Conservation (phyloP, 768 basidiomycete species). For the Suillus alpinus region DNA sequence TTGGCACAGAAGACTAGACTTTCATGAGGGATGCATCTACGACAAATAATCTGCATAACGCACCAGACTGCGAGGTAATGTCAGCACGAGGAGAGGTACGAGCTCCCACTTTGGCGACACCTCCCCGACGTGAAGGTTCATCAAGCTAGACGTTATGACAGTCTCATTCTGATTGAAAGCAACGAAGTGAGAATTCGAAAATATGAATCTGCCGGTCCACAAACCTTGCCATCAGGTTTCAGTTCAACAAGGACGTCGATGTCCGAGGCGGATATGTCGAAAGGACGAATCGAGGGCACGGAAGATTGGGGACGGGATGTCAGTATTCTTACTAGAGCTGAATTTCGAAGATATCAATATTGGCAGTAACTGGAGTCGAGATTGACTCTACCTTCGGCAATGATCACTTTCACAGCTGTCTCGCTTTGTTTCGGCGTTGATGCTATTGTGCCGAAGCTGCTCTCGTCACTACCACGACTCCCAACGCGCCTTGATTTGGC, state of each 20-base stretch:
- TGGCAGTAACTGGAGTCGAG: background rate
- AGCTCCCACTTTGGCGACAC: slow-evolving; percentile 32
- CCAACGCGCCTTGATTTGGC: slow-evolving; percentile 35
- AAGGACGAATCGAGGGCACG: slow-evolving; percentile 34
- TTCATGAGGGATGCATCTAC: slow-evolving; percentile 2
- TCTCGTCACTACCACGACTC: slow-evolving; percentile 44
- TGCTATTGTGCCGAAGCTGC: slow-evolving; percentile 35
- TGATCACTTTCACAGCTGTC: slow-evolving; percentile 46
- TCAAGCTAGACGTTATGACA: slow-evolving; percentile 57
- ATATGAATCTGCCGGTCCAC: slow-evolving; percentile 10
- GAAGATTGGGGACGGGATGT: slow-evolving; percentile 45
- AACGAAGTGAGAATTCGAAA: slow-evolving; percentile 8
- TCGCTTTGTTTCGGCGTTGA: slow-evolving; percentile 31
- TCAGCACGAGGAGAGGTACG: slow-evolving; percentile 49
- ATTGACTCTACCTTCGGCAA: slow-evolving; percentile 40
- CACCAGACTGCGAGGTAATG: slow-evolving; percentile 59
- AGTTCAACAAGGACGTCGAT: slow-evolving; percentile 62
- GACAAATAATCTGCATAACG: slow-evolving; percentile 19
- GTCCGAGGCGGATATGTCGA: slow-evolving; percentile 62
- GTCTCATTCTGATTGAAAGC: slow-evolving; percentile 60
- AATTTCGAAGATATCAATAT: slow-evolving; percentile 4
- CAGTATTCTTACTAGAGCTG: slow-evolving; percentile 42
- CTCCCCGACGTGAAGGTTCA: slow-evolving; percentile 60
- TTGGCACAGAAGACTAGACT: slow-evolving; percentile 42
- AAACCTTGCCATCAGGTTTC: slow-evolving; percentile 69